Percentiles rank a stretch among this genome's conserved stretches.
Conservation (phyloP, 306 rosid genomes). For the Hippophae tibetana region DNA sequence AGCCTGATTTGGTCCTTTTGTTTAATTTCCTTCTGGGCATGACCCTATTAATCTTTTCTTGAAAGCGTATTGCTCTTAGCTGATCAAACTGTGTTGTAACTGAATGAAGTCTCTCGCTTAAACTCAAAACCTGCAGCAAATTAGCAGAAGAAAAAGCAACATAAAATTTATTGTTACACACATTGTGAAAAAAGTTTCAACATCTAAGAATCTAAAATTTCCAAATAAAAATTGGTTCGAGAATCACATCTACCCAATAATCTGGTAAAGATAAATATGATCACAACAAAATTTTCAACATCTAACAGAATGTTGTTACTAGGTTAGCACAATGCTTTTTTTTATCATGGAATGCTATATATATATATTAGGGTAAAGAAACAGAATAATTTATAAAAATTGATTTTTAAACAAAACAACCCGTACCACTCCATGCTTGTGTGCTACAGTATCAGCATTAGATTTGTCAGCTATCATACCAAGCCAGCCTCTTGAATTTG, state of each 20-base stretch:
- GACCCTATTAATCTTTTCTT: conserved; percentile 73
- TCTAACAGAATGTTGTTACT: not conserved
- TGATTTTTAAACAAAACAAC: conserved; percentile 3
- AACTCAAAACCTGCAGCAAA: conserved; percentile 53
- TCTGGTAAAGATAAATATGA: not conserved
- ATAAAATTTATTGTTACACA: conserved; percentile 2
- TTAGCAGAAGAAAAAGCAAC: conserved; percentile 11
- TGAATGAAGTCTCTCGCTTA: conserved; percentile 87
- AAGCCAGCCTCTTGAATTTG: conserved; percentile 77
- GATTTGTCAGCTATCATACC: conserved; percentile 45
- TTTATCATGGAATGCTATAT: not conserved
- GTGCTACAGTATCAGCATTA: conserved; percentile 77
- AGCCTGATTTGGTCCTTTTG: conserved; percentile 28
- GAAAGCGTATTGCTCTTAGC: conserved; percentile 91
- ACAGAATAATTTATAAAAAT: not conserved
- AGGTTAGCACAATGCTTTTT: not conserved
- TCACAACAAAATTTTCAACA: not conserved
- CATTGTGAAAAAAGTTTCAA: conserved; percentile 6
- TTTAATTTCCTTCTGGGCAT: conserved; percentile 66
- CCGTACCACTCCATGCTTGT: conserved; percentile 99
- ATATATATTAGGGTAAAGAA: not conserved
- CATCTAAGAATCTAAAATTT: conserved; percentile 1
- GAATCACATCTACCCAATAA: not conserved
- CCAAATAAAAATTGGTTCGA: not conserved
- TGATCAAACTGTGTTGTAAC: conserved; percentile 82